phyloP scores from a whole-genome alignment of 306 rosid species.

The Canavalia gladiata region DNA sequence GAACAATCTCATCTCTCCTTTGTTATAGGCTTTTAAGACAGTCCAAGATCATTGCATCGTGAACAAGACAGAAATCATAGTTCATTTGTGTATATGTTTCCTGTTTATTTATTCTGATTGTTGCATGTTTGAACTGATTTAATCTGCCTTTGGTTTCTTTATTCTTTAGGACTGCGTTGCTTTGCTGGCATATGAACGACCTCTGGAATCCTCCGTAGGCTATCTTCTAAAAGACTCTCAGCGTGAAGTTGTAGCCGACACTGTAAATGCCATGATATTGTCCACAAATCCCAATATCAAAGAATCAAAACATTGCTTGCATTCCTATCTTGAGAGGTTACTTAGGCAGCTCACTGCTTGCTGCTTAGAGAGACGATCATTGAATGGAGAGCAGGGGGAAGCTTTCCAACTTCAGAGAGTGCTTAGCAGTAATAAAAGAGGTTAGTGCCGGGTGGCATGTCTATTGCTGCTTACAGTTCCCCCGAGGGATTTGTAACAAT shows the following conservation, averaged over 20 bases:
- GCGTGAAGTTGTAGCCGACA: slow-evolving; percentile 95
- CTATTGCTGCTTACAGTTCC: slow-evolving; percentile 43
- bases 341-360: slow-evolving; percentile 93
- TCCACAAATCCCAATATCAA: slow-evolving; percentile 83
- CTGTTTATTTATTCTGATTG: slow-evolving; percentile 1
- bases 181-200: slow-evolving; percentile 88
- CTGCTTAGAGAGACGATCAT: slow-evolving; percentile 78
- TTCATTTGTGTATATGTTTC: background rate
- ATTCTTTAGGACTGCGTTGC: slow-evolving; percentile 85
- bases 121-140: background rate
- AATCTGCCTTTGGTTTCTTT: slow-evolving; percentile 35
- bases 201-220: slow-evolving; percentile 83
- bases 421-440: slow-evolving; percentile 64
- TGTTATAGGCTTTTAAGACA: slow-evolving; percentile 11
- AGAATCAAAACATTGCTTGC: slow-evolving; percentile 70
- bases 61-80: background rate
- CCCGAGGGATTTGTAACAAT: slow-evolving; percentile 36
- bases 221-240: slow-evolving; percentile 85
- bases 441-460: slow-evolving; percentile 55
- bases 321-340: slow-evolving; percentile 81
- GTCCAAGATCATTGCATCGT: background rate
- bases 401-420: slow-evolving; percentile 82
- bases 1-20: background rate
- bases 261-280: slow-evolving; percentile 88
- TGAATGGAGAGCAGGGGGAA: slow-evolving; percentile 92